These are phyloP conservation scores for Saccharomyces hybrid DNA, from an alignment of 1,139 yeast species.

Conservation along the genomic window DNA sequence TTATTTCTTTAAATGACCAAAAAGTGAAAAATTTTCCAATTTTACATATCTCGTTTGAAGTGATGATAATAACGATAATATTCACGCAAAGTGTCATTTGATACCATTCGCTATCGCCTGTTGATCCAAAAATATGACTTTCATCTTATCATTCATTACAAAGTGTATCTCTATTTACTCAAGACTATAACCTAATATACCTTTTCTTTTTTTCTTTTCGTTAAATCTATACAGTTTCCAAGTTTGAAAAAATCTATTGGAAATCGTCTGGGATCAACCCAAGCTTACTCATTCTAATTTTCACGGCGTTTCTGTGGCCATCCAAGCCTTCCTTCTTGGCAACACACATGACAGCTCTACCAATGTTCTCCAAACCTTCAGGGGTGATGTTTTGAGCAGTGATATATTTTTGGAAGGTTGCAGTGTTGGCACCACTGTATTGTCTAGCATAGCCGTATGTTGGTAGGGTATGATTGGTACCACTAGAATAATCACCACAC, in stretches of 20 bases:
- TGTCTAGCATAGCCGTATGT: slow-evolving; percentile 97
- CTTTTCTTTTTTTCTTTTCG: background rate
- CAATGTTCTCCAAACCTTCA: slow-evolving; percentile 78
- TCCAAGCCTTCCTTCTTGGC: slow-evolving; percentile 97
- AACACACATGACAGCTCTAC: slow-evolving; percentile 90
- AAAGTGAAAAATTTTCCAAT: background rate
- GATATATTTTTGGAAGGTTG: slow-evolving; percentile 90
- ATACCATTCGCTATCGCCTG: background rate
- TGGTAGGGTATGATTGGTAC: slow-evolving; percentile 96
- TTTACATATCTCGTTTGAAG: background rate
- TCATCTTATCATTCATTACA: background rate
- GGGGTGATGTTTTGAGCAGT: slow-evolving; percentile 87
- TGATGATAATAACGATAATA: background rate
- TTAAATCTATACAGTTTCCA: no score
- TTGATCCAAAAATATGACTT: background rate
- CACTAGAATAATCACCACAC: slow-evolving; percentile 96
- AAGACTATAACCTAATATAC: background rate
- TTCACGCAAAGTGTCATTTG: background rate
- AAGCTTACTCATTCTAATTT: slow-evolving; percentile 79
- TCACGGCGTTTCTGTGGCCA: slow-evolving; percentile 94
- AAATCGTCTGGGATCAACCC: slow-evolving; percentile 39
- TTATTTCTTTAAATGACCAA: background rate
- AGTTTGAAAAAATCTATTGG: slow-evolving; percentile 11
- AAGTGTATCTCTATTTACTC: background rate
- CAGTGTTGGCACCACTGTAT: slow-evolving; percentile 95